Evolutionary conservation across 1,139 yeast genomes (phyloP).

Genomic region (Candida neerlandica): DNA sequence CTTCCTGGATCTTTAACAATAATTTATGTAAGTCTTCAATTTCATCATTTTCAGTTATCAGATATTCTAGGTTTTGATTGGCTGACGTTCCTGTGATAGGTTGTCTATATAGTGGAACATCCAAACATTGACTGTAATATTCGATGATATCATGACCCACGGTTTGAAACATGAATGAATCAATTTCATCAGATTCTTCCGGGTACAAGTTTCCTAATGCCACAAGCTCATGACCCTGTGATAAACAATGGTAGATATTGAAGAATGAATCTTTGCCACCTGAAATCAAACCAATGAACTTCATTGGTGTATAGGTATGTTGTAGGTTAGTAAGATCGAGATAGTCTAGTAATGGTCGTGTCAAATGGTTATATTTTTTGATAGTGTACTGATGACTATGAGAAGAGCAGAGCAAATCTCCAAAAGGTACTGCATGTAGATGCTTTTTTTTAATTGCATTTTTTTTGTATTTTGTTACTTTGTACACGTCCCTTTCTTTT

Average conservation of each 20-base stretch:
- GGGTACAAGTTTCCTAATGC: slow-evolving; percentile 90
- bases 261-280: slow-evolving; percentile 97
- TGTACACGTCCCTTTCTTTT: slow-evolving; percentile 1
- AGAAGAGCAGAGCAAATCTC: neutral
- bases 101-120: slow-evolving; percentile 78
- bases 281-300: slow-evolving; percentile 85
- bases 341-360: neutral
- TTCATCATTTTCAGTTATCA: slow-evolving; percentile 69
- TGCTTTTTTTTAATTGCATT: neutral
- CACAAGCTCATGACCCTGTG: slow-evolving; percentile 78
- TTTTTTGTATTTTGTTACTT: slow-evolving; percentile 3
- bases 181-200: slow-evolving; percentile 63
- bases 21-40: slow-evolving; percentile 75
- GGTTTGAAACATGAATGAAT: slow-evolving; percentile 96
- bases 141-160: slow-evolving; percentile 89
- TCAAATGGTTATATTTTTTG: neutral
- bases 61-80: slow-evolving; percentile 71
- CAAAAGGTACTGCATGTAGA: neutral
- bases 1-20: slow-evolving; percentile 43
- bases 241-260: slow-evolving; percentile 80
- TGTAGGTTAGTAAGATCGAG: neutral
- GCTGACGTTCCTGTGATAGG: slow-evolving; percentile 59
- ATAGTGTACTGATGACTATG: neutral
- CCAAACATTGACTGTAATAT: slow-evolving; percentile 67
- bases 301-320: slow-evolving; percentile 49